A percentile compares a stretch with the other conserved stretches of the same genome.
Evolutionary conservation across 208 protist genomes (phyloP).

Genomic region (Crithidia brevicula): DNA sequence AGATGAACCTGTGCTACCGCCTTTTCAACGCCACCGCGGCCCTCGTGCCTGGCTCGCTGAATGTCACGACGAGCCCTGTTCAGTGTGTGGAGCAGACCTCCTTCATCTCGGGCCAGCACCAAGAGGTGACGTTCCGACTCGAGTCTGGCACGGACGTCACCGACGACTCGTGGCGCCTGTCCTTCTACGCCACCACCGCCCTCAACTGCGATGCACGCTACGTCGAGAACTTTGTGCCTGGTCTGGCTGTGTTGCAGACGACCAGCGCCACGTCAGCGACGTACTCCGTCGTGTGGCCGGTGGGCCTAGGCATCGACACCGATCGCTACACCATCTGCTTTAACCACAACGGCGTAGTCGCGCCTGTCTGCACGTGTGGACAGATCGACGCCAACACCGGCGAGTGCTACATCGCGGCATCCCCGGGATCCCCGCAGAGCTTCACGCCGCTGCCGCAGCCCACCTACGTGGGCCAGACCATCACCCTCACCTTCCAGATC

Average conservation of each 20-base stretch:
- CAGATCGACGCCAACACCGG: slow-evolving; percentile 73
- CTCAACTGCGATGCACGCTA: slow-evolving; percentile 56
- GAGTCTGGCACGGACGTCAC: slow-evolving; percentile 47
- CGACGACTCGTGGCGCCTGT: slow-evolving; percentile 78
- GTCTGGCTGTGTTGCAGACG: slow-evolving; percentile 33
- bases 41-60: slow-evolving; percentile 48
- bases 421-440: slow-evolving; percentile 47
- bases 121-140: slow-evolving; percentile 69
- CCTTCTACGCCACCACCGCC: slow-evolving; percentile 62
- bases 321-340: slow-evolving; percentile 84
- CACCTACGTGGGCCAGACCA: slow-evolving; percentile 86
- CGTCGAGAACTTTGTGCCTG: slow-evolving; percentile 60
- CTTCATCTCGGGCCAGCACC: slow-evolving; percentile 68
- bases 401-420: slow-evolving; percentile 71
- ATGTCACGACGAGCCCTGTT: slow-evolving; percentile 54
- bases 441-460: slow-evolving; percentile 59
- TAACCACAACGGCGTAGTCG: slow-evolving; percentile 51
- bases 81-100: slow-evolving; percentile 59
- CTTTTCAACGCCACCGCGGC: slow-evolving; percentile 69
- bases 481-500: slow-evolving; percentile 53
- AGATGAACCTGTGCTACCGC: slow-evolving; percentile 83
- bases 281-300: slow-evolving; percentile 85
- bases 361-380: slow-evolving; percentile 79
- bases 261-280: slow-evolving; percentile 56
- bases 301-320: slow-evolving; percentile 49